Base-by-base conservation (phyloP, 805 yeast genomes). In the Pichia occidentalis region DNA sequence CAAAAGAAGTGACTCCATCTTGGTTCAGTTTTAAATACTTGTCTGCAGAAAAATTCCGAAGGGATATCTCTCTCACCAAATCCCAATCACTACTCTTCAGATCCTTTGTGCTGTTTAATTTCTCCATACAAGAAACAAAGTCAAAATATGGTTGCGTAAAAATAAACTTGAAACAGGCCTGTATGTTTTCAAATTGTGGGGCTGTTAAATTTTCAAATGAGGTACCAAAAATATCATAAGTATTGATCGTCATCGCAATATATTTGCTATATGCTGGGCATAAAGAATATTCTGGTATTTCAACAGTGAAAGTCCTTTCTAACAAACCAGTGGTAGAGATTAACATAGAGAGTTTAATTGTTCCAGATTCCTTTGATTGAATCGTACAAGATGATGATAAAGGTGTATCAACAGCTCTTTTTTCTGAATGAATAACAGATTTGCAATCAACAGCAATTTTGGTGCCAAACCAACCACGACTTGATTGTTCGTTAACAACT, bases 171-270 rank as follows among this genome's bases (percentile, higher is more conserved):
- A 56, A 54, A 7, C 52, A 47, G 9, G 22, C 7, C 4, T 32
- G 8, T 5, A 57, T 48, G 31, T 53, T 55, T 2, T 41, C 40
- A 30, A 36, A 54, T 36, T 57, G 62, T 17, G 18, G 4, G 2
- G 44, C 45, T 1, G 47, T 36, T 7, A 57, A 40, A 1, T 36
- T 24, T 5, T 36, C 36, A 2, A 79, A 68, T 27, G 66, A 63
- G 5, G 64, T 60, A 3, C 70, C 75, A 12, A 65, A 50, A 12
- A 57, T 44, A 5, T 59, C 51, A 16, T 53, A 45, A 1, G 53
- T 46, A 4, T 43, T 35, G 23, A 54, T 30, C 16, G 48, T 38
- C 20, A 45, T 50, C 37, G 44, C 54, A 43, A 45, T 45, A 34
- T 29, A 52, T 37, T 43, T 51, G 7, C 36, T 19, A 23, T 35